Evolutionary conservation across 2,329 filamentous ascomycete species (phyloP), one percentile per base, ranked within the genome.

Genomic region (Pseudogymnoascus sp.): DNA sequence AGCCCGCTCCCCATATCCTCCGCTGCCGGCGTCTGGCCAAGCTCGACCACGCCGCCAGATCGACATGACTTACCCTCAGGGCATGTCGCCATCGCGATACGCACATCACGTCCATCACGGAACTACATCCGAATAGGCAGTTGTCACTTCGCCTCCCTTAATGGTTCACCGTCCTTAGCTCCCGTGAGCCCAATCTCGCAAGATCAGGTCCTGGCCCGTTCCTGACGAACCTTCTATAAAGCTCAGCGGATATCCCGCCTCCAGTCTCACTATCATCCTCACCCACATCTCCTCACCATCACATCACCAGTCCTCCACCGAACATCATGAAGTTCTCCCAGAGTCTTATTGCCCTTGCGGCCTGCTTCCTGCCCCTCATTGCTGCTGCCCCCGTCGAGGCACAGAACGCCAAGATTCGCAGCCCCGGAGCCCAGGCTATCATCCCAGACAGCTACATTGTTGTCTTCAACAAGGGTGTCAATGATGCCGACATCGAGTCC

Each of bases 391-490:
- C 71, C 61, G 59, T 68, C 21, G 21, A 40, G 50, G 16, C 65
- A 46, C 14, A n/a, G 21, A 18, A 71, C 59, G 61, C 70, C 53
- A 73, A 73, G 63, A 69, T 70, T 69, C 73, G 75, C 69, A 87
- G 86, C 70, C 72, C 78, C 2, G 73, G 78, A 34, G 79, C 78
- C 62, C 67, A 67, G 8, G 75, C 84, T 68, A 73, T 81, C 64
- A 78, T 87, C 42, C 75, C 80, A 31, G 80, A 84, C 75, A 78
- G 78, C 59, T 89, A 86, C 74, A 87, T 89, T 66, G 84, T 88
- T 62, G 84, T 88, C 64, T 88, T 86, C 77, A 84, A 87, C 73
- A 77, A 77, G 67, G 80, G 78, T 63, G 80, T 79, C 67, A 76
- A 75, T 66, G 75, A 79, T 21, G 78, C 78, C 14, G 75, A 75